A percentile compares a stretch with the other conserved stretches of the same genome.
phyloP scores from a whole-genome alignment of 2,329 filamentous ascomycete species.

The Herpotrichia juniperi region DNA sequence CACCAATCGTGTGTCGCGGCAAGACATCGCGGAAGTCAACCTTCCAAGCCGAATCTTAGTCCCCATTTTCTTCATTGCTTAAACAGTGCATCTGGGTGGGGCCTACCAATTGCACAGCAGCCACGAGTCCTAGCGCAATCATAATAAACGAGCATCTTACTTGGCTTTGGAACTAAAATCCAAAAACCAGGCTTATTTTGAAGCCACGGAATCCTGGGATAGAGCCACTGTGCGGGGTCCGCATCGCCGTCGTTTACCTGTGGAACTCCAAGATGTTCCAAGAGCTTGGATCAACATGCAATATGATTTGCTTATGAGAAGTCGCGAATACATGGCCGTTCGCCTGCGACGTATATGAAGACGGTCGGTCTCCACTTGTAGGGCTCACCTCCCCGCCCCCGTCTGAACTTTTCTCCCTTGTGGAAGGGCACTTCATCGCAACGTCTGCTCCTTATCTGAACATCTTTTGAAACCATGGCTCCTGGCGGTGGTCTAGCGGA shows the following conservation, averaged over 20 bases:
- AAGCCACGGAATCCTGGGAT: background rate
- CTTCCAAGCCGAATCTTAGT: background rate
- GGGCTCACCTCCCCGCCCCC: background rate
- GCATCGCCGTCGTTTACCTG: constrained; percentile 7
- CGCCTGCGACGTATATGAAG: constrained; percentile 11
- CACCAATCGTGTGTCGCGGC: background rate
- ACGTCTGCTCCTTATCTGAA: background rate
- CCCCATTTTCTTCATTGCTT: background rate
- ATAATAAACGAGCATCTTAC: too few species aligned
- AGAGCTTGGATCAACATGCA: background rate
- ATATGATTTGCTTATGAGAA: background rate
- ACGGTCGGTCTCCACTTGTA: background rate
- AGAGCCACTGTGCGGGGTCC: background rate
- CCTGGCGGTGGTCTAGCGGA: constrained; percentile 34
- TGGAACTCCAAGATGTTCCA: constrained; percentile 3
- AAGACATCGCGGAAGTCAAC: background rate
- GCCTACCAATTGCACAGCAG: too few species aligned
- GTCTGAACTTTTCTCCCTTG: background rate
- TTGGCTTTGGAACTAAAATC: too few species aligned
- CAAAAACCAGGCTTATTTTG: too few species aligned
- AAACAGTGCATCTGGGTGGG: too few species aligned
- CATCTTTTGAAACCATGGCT: constrained; percentile 14
- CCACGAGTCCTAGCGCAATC: too few species aligned
- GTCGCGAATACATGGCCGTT: background rate
- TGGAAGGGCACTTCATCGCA: background rate